Base-by-base conservation (phyloP, 179 eudicot species). In the Silene noctiflora region DNA sequence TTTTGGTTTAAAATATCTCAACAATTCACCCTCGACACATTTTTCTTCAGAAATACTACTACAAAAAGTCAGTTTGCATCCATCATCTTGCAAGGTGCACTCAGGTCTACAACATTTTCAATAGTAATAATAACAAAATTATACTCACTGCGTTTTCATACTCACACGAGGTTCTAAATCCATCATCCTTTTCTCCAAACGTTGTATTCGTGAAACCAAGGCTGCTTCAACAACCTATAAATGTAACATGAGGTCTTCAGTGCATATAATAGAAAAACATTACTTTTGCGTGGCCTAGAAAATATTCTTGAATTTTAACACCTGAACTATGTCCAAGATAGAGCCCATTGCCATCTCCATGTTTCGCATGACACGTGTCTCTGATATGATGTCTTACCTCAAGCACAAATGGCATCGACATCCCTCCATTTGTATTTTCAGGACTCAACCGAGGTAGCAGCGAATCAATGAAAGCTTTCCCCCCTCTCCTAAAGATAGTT, bases 91-190 rank as follows among this genome's bases (percentile, higher is more conserved):
- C 70, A 76, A 65, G 70, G 64, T 48, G 69, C 46, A 16, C 51
- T 25, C 6, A 17, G 59, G 59, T 55, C 20, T 55, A 53, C 31
- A 24, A 55, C 20, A 69, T 48, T 55, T 51, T 27, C 64, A 46
- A 76, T 17, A 42, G 29, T 5, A 2, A 76, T 73, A 69, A 58
- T n/a, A 29, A 59, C 72, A 80, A 69, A 78, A 76, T 66, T 71
- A 77, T 83, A 90, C 87, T 87, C 88, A 91, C 89, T 84, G 83
- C 79, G 85, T 81, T 70, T 48, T 69, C 90, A 87, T 91, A 95
- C 97, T 95, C 92, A 94, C 98, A 85, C 89, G 95, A 81, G 99
- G 99, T 88, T 95, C 99, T 82, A 93, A 74, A 71, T 89, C 96
- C 98, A 89, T 87, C 87, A 95, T 79, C 77, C 91, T 83, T 55